Percentiles rank a stretch among this genome's conserved stretches.
These are phyloP conservation scores for Kitagawia praeruptora DNA, from an alignment of 129 eudicot species.

Conservation along the genomic window DNA sequence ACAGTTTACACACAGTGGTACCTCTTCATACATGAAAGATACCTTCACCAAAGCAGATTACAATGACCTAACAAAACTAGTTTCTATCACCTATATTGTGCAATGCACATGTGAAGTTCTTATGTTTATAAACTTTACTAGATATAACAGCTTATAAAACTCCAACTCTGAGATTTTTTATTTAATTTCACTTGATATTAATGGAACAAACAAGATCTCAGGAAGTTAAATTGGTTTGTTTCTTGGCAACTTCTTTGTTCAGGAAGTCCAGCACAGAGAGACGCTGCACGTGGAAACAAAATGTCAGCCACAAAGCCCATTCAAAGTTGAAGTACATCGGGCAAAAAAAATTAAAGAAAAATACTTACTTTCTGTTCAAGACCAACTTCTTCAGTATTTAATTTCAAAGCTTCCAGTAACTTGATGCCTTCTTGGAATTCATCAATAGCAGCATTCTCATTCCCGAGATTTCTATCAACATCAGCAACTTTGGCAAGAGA, in stretches of 20 bases:
- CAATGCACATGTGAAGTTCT: not conserved
- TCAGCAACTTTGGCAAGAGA: slow-evolving; percentile 98
- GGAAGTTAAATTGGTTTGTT: slow-evolving; percentile 27
- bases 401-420: slow-evolving; percentile 45
- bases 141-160: not conserved
- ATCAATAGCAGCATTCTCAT: slow-evolving; percentile 55
- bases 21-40: not conserved
- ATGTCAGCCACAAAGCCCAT: not conserved
- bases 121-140: not conserved
- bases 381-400: slow-evolving; percentile 47
- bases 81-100: not conserved
- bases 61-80: not conserved
- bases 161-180: not conserved
- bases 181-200: not conserved
- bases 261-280: slow-evolving; percentile 81
- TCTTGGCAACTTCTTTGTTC: slow-evolving; percentile 49
- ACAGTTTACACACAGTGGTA: not conserved
- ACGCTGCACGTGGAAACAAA: slow-evolving; percentile 47
- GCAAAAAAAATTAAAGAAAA: no score
- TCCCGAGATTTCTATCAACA: slow-evolving; percentile 75
- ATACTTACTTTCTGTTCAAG: slow-evolving; percentile 75
- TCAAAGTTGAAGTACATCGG: not conserved
- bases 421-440: slow-evolving; percentile 78
- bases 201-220: slow-evolving; percentile 6
- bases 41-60: not conserved